Base-by-base conservation (phyloP, 345 rosid species). In the Citrus cavaleriei region DNA sequence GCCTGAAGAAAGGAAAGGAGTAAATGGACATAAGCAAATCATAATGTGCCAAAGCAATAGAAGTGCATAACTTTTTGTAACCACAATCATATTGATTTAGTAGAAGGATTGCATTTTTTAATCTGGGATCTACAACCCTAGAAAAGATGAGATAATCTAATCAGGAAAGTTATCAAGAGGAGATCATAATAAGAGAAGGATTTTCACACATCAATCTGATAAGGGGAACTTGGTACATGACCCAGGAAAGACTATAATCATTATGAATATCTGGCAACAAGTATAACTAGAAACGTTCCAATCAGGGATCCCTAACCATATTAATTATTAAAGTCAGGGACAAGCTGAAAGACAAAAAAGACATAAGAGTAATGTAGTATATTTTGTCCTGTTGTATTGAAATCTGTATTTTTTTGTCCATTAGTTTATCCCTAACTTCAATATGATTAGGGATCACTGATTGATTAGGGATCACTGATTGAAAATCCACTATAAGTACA, bases 1-100 rank as follows among this genome's bases (percentile, higher is more conserved):
- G 92, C 93, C 93, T 90, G 86, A 76, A 76, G 60, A 67, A 68
- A 68, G 55, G 63, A 68, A 75, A 77, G 30, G 51, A 46, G 18
- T 12, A 13, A 72, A 72, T 74, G 30, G 40, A 42, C 8, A 58
- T 37, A 62, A 78, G 68, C 65, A 49, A 71, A 30, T 75, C 78
- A 68, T 28, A 18, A 16, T 13, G 70, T 16, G 25, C n/a, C 60
- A 72, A 27, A 78, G 10, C 14, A 13, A 30, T 14, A 35, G 2
- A n/a, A 18, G 49, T 25, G 19, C 60, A 37, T 66, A 5, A 54
- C 1, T 19, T 25, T 10, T 34, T 34, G 22, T 14, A 5, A 49
- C 22, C 0, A 22, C 65, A n/a, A 63, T 13, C 4, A 21, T 62
- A 22, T 12, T 16, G 49, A 51, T 32, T 24, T 5, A 13, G 63